Evolutionary conservation across 2,329 filamentous ascomycete species (phyloP), one percentile per base, ranked within the genome.

Genomic region (Aspergillus unguis): DNA sequence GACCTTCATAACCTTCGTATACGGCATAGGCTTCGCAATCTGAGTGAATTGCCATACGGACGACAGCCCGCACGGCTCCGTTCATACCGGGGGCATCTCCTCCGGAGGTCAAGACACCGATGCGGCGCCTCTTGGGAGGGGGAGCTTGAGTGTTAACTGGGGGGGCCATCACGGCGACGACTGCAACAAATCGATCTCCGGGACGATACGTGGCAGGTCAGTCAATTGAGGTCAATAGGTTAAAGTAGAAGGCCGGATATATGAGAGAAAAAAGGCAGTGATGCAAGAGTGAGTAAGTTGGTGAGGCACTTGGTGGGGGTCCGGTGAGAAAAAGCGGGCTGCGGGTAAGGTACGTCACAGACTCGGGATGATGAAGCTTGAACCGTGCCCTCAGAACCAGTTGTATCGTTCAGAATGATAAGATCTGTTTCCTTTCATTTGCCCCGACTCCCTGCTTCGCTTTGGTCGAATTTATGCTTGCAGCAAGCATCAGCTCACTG

Each of bases 81-180:
- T 94, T 95, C 92, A 96, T 96, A 70, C 92, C 92, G 2, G 90
- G 92, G 60, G 90, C 90, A 80, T 96, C 92, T 67, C 92, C 92
- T 68, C 92, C 92, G 62, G 89, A 95, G 67, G 92, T 96, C 86
- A 96, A 90, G 71, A 96, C 85, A 60, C 86, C 92, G 70, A 96
- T 92, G 59, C 82, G 78, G 67, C 84, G 82, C 70, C 80, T 81
- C 69, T 77, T 78, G 60, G 57, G 47, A 25, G 62, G 59, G 17
- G 58, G 55, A 29, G 56, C 26, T 50, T 50, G 59, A 54, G 32
- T 50, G 37, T 44, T 61, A 47, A 44, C 6, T 37, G 57, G 45
- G 44, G 56, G 44, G 44, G 58, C 53, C 61, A 62, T 62, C 51
- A 44, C 56, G 54, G 47, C 41, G 50, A 44, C 33, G 53, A 58